Conservation (phyloP, 495 filamentous ascomycete genomes). For the Letharia columbiana region DNA sequence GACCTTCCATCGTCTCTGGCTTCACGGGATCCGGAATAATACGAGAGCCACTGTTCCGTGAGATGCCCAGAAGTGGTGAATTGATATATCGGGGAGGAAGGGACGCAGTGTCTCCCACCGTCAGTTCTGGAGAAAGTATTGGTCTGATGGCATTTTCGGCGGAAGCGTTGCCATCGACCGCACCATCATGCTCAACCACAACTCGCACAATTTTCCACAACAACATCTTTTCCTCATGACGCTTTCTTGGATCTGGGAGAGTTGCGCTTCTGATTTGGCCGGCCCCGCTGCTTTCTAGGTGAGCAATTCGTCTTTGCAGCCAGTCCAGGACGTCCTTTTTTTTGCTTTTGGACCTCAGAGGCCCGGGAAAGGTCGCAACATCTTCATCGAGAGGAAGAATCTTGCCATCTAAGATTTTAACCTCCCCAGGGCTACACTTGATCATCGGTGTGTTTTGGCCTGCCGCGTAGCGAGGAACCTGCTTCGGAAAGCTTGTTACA, state of each 20-base stretch:
- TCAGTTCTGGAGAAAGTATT: conserved; percentile 59
- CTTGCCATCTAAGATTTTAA: conserved; percentile 63
- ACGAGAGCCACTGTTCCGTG: conserved; percentile 27
- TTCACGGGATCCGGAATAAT: conserved; percentile 54
- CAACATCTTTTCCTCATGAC: conserved; percentile 70
- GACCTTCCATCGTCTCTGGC: conserved; percentile 53
- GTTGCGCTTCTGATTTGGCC: conserved; percentile 1
- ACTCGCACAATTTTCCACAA: conserved; percentile 80
- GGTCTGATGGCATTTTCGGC: conserved; percentile 66
- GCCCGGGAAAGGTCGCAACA: conserved; percentile 78
- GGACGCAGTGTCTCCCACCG: conserved; percentile 25
- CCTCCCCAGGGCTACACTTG: conserved; percentile 74
- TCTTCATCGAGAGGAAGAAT: conserved; percentile 59
- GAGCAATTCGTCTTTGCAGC: conserved; percentile 65
- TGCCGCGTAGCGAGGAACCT: conserved; percentile 76
- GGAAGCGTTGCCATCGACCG: conserved; percentile 61
- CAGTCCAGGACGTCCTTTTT: conserved; percentile 88
- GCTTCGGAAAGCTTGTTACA: conserved; percentile 78
- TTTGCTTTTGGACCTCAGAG: conserved; percentile 77
- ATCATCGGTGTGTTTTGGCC: conserved; percentile 65
- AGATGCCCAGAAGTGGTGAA: conserved; percentile 27
- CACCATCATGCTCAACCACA: conserved; percentile 79
- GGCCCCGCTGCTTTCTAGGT: conserved; percentile 49
- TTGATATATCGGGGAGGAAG: conserved; percentile 30
- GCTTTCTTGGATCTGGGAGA: conserved; percentile 49